Conservation (phyloP, 805 yeast species). For the Teunomyces barrocoloradensis region DNA sequence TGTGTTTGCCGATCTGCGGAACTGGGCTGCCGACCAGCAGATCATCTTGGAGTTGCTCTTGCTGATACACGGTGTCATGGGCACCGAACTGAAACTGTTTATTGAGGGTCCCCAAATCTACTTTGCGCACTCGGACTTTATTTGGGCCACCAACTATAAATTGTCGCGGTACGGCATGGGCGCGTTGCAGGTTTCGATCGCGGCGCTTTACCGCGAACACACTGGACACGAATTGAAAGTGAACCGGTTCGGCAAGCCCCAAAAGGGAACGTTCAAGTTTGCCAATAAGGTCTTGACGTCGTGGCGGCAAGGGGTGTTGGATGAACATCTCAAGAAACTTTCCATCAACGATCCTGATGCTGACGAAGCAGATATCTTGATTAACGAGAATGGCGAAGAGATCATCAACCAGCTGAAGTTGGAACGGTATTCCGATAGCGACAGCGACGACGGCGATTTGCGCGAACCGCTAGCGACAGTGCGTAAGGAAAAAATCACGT, state of each 20-base stretch:
- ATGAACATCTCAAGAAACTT: conserved; percentile 63
- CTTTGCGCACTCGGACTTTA: conserved; percentile 89
- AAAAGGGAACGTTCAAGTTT: conserved; percentile 78
- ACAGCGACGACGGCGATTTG: conserved; percentile 21
- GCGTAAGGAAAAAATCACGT: conserved; percentile 39
- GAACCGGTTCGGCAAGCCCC: conserved; percentile 87
- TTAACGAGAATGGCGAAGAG: conserved; percentile 44
- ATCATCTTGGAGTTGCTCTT: conserved; percentile 78
- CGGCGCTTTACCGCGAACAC: conserved; percentile 79
- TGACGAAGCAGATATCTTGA: conserved; percentile 39
- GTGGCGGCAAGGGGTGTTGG: conserved; percentile 79
- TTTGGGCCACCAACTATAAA: conserved; percentile 88
- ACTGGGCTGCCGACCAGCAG: conserved; percentile 93
- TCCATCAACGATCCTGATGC: conserved; percentile 44
- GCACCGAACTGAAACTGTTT: conserved; percentile 66
- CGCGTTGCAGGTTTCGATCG: conserved; percentile 84
- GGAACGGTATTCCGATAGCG: conserved; percentile 33
- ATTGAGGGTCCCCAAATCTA: conserved; percentile 80
- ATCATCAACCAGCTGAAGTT: conserved; percentile 42
- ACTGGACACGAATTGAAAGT: conserved; percentile 80
- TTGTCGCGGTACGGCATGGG: conserved; percentile 92
- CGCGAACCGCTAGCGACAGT: conserved; percentile 18
- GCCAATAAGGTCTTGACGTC: conserved; percentile 72
- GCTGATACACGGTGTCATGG: conserved; percentile 79
- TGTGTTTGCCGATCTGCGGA: conserved; percentile 89